phyloP scores from a whole-genome alignment of 768 basidiomycete species.

The Stropharia rugosoannulata region DNA sequence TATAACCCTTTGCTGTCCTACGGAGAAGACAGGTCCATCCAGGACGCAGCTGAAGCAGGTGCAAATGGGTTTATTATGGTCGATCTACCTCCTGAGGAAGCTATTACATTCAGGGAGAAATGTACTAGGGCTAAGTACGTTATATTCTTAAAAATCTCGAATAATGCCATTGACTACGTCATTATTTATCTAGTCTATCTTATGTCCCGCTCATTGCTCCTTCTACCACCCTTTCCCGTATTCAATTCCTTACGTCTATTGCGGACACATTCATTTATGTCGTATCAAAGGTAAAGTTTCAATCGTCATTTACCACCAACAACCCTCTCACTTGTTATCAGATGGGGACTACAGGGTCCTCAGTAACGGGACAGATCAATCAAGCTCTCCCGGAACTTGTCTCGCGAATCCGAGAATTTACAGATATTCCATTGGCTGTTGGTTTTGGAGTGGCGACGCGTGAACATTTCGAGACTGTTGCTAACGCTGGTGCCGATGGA shows the following conservation, averaged over 20 bases:
- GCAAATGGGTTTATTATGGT: constrained; percentile 98
- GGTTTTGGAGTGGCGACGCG: constrained; percentile 95
- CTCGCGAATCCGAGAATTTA: constrained; percentile 73
- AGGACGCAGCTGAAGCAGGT: constrained; percentile 85
- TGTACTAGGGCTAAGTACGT: constrained; percentile 79
- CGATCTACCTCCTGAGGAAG: constrained; percentile 97
- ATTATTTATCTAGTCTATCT: constrained; percentile 59
- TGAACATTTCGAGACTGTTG: constrained; percentile 84
- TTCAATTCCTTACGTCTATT: constrained; percentile 88
- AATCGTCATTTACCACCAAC: neutral
- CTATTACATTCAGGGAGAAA: constrained; percentile 84
- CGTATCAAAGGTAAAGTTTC: constrained; percentile 78
- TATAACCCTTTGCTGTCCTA: constrained; percentile 96
- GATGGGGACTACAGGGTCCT: constrained; percentile 99
- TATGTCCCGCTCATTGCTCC: constrained; percentile 96
- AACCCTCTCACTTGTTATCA: constrained; percentile 15
- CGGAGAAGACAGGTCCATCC: constrained; percentile 91
- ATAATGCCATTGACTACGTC: neutral
- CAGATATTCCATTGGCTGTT: constrained; percentile 85
- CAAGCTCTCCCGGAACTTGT: constrained; percentile 80
- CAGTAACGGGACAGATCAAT: constrained; percentile 69
- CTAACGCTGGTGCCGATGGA: constrained; percentile 88
- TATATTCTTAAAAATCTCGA: neutral
- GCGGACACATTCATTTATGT: constrained; percentile 98
- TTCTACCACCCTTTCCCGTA: constrained; percentile 83